Base-by-base conservation (phyloP, 352 stramenopile genomes). In the Pythium inflatum region DNA sequence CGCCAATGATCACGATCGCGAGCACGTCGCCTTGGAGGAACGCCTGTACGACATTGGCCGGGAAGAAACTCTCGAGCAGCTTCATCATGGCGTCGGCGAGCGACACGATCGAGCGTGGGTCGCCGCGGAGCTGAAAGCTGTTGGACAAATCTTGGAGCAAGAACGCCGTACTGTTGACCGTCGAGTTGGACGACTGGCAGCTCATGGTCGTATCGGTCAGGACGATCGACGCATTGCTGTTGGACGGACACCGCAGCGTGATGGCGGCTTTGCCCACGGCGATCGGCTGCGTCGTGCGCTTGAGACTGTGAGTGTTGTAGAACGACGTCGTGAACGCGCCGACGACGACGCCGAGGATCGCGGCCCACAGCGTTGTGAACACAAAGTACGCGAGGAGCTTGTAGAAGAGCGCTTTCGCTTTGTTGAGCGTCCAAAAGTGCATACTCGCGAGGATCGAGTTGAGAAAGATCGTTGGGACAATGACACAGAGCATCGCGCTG, bases 331-430 rank as follows among this genome's bases (percentile, higher is more conserved):
- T 70, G n/a, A 62, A 72, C 22, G 85, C 55, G 18, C 68, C 76
- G 22, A 88, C 51, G n/a, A 89, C 36, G 27, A 75, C 75, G 18
- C 84, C 84, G 22, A 92, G n/a, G 0, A 67, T 59, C 45, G 82
- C 86, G 34, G 79, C 82, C 51, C 73, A 73, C 34, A 90, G 46
- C 46, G 79, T 85, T 12, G 73, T 64, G 4, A 60, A 53, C 40
- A 75, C 36, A 69, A 87, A 90, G 25, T 56, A 80, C 40, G 59
- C 64, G 31, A 75, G 38, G 28, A 79, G 68, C 36, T 74, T 75
- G 59, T 38, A 62, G 33, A 55, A 59, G 38, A 85, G 64, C 31
- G 68, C 58, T 38, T 71, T 73, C 65, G 62, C 69, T 63, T 85
- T 85, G 70, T 77, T 71, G 36, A 75, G 71, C 57, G 68, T 74